Evolutionary conservation across 2,329 filamentous ascomycete genomes (phyloP).

Genomic region (Geosmithia morbida): DNA sequence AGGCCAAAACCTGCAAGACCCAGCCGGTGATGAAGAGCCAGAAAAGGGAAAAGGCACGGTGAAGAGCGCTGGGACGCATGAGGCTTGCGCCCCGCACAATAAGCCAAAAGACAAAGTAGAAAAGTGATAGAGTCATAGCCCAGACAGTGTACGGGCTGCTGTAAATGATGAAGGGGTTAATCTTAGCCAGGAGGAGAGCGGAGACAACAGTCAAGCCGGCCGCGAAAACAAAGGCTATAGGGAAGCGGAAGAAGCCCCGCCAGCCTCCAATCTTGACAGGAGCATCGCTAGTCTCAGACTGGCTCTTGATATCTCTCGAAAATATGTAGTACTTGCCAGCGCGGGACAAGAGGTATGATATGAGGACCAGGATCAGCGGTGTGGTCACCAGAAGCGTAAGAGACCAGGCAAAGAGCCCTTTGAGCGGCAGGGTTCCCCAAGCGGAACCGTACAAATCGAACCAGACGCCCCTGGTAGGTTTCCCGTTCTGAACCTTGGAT

Average conservation of each 20-base stretch:
- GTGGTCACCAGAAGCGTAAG: slow-evolving; percentile 69
- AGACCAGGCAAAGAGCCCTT: slow-evolving; percentile 78
- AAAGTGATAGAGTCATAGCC: slow-evolving; percentile 73
- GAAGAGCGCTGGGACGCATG: slow-evolving; percentile 71
- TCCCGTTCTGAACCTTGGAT: slow-evolving; percentile 51
- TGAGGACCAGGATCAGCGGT: slow-evolving; percentile 55
- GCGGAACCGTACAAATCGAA: slow-evolving; percentile 78
- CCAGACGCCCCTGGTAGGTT: slow-evolving; percentile 64
- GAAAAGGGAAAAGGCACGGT: slow-evolving; percentile 64
- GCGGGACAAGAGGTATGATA: slow-evolving; percentile 54
- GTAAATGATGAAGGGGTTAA: slow-evolving; percentile 86
- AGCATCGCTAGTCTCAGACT: slow-evolving; percentile 36
- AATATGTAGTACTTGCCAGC: slow-evolving; percentile 84
- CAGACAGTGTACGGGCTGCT: slow-evolving; percentile 79
- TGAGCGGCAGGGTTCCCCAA: slow-evolving; percentile 66
- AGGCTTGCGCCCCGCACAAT: slow-evolving; percentile 65
- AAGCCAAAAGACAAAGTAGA: slow-evolving; percentile 72
- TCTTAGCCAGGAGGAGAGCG: slow-evolving; percentile 61
- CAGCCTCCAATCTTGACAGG: slow-evolving; percentile 54
- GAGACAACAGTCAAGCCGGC: slow-evolving; percentile 55
- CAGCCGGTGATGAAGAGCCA: slow-evolving; percentile 76
- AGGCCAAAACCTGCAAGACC: slow-evolving; percentile 54
- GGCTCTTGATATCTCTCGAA: slow-evolving; percentile 40
- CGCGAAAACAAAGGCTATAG: slow-evolving; percentile 56
- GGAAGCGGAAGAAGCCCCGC: slow-evolving; percentile 74